phyloP scores from a whole-genome alignment of 768 basidiomycete species.

The Boletus subcaerulescens region DNA sequence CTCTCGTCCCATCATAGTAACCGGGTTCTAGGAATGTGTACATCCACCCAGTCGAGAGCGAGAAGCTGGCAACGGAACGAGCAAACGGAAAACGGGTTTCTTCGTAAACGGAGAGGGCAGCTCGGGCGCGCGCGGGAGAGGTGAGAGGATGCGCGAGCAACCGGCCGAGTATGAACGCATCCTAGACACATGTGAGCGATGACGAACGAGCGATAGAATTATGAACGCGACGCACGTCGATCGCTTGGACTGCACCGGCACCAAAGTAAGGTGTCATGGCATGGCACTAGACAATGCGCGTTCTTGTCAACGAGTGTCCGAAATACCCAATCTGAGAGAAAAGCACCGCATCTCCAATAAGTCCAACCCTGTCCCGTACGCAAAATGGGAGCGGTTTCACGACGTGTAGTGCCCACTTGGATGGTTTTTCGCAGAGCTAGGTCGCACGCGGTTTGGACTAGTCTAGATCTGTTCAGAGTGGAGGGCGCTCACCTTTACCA shows the following conservation, averaged over 20 bases:
- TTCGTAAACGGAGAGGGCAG: slow-evolving; percentile 12
- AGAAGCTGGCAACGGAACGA: slow-evolving; percentile 9
- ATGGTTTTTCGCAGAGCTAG: slow-evolving; percentile 36
- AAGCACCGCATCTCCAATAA: slow-evolving; percentile 50
- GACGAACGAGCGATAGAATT: background rate
- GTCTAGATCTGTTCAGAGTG: background rate
- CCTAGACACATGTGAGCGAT: background rate
- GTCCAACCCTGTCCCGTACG: slow-evolving; percentile 38
- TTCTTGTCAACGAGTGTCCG: background rate
- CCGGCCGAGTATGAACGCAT: slow-evolving; percentile 23
- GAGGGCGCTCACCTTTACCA: slow-evolving; percentile 27
- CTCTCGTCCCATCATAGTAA: slow-evolving; percentile 22
- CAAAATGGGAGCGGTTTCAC: slow-evolving; percentile 41
- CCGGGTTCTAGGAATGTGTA: slow-evolving; percentile 15
- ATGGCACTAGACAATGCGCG: slow-evolving; percentile 11
- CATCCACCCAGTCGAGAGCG: slow-evolving; percentile 20
- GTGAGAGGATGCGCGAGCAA: slow-evolving; percentile 22
- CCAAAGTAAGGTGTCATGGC: slow-evolving; percentile 26
- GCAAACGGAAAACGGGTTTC: slow-evolving; percentile 15
- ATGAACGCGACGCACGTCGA: slow-evolving; percentile 13
- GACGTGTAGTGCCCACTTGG: slow-evolving; percentile 45
- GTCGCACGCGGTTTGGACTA: background rate
- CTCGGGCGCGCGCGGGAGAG: background rate
- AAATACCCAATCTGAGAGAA: background rate
- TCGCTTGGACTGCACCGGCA: slow-evolving; percentile 28